phyloP scores from a whole-genome alignment of 2,329 filamentous ascomycete genomes.

The Epichloe glyceriae region DNA sequence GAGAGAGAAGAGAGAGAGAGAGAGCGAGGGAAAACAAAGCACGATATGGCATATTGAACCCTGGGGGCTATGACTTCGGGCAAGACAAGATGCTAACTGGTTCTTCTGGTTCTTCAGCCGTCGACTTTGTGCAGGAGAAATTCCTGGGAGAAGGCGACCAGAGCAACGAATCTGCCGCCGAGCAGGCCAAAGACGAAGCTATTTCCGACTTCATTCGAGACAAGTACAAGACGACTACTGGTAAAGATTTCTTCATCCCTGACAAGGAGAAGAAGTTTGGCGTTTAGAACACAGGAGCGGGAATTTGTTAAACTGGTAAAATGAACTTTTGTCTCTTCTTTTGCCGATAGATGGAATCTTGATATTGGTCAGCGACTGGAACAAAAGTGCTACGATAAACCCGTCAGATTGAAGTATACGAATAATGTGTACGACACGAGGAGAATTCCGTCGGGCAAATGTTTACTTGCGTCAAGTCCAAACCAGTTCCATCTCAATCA shows the following conservation, averaged over 20 bases:
- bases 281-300: background rate
- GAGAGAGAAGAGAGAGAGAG: too few species aligned
- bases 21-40: too few species aligned
- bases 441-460: too few species aligned
- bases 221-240: conserved; percentile 57
- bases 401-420: too few species aligned
- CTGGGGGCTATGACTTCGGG: too few species aligned
- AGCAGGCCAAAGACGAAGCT: conserved; percentile 75
- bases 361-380: too few species aligned
- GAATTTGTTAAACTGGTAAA: background rate
- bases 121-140: conserved; percentile 69
- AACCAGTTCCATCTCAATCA: background rate
- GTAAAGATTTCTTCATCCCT: conserved; percentile 54
- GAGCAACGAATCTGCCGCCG: conserved; percentile 56
- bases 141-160: conserved; percentile 58
- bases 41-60: too few species aligned
- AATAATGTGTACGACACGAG: too few species aligned
- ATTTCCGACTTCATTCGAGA: conserved; percentile 60
- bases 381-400: too few species aligned
- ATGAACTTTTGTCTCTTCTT: too few species aligned
- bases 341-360: too few species aligned
- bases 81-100: background rate
- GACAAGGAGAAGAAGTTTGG: conserved; percentile 46
- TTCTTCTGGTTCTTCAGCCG: conserved; percentile 31
- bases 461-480: background rate